Percentiles rank a stretch among this genome's conserved stretches.
Conservation (phyloP, 805 yeast genomes). For the Grigorovia jiainica region DNA sequence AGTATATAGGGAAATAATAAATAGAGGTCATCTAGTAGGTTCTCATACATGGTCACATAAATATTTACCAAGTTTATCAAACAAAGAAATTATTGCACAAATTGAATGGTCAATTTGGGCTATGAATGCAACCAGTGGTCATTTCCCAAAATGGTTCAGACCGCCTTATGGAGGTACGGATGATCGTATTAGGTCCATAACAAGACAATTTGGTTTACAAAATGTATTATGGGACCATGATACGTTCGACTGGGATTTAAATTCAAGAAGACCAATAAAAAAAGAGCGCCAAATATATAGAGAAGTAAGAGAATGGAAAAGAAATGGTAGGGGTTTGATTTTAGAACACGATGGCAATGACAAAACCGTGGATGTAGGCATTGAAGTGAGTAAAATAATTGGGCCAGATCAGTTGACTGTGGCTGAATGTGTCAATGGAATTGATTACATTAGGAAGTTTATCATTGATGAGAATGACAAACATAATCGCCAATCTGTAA, state of each 20-base stretch:
- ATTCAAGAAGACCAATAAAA: constrained; percentile 34
- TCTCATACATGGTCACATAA: constrained; percentile 92
- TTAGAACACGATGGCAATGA: constrained; percentile 77
- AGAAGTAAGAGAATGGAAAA: constrained; percentile 49
- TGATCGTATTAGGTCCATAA: constrained; percentile 69
- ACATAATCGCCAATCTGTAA: no score
- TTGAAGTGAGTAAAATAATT: constrained; percentile 46
- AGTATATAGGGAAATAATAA: constrained; percentile 46
- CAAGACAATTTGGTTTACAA: constrained; percentile 78
- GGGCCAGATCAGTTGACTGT: constrained; percentile 62
- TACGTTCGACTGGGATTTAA: constrained; percentile 81
- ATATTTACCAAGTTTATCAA: constrained; percentile 65
- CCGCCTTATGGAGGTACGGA: constrained; percentile 97
- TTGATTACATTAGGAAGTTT: constrained; percentile 42
- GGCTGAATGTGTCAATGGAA: constrained; percentile 66
- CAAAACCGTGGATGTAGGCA: constrained; percentile 60
- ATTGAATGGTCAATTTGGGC: constrained; percentile 96
- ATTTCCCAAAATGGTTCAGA: constrained; percentile 85
- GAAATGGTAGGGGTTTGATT: constrained; percentile 48
- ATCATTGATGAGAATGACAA: no score
- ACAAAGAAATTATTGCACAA: constrained; percentile 81
- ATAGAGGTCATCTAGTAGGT: constrained; percentile 69
- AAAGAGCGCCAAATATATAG: constrained; percentile 43
- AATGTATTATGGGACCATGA: constrained; percentile 88
- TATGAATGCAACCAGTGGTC: constrained; percentile 86